These are phyloP conservation scores for Phytopythium cucurbitacearum DNA, from an alignment of 352 stramenopile genomes.

Conservation along the genomic window DNA sequence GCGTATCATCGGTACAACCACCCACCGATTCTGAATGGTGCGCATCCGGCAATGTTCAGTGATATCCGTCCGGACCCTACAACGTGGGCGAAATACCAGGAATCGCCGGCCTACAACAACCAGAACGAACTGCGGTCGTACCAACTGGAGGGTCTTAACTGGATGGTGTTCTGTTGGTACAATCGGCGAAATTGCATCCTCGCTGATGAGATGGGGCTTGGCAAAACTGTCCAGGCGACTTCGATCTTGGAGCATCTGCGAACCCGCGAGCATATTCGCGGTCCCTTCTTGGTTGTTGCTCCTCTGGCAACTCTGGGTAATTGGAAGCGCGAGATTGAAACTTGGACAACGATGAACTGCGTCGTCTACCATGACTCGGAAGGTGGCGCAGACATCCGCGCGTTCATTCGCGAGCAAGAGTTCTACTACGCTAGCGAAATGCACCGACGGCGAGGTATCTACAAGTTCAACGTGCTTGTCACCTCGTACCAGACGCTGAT, in stretches of 20 bases:
- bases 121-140: slow-evolving; percentile 96
- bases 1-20: slow-evolving; percentile 86
- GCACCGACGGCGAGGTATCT: slow-evolving; percentile 72
- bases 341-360: slow-evolving; percentile 99
- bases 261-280: slow-evolving; percentile 87
- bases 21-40: slow-evolving; percentile 78
- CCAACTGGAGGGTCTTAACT: slow-evolving; percentile 98
- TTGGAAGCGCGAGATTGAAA: slow-evolving; percentile 99
- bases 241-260: slow-evolving; percentile 95
- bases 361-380: slow-evolving; percentile 98
- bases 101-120: slow-evolving; percentile 90
- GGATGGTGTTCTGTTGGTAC: slow-evolving; percentile 98
- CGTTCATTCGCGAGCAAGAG: slow-evolving; percentile 95
- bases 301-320: slow-evolving; percentile 97
- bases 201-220: slow-evolving; percentile 87
- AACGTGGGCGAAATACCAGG: slow-evolving; percentile 86
- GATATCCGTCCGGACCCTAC: slow-evolving; percentile 74
- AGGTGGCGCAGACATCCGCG: slow-evolving; percentile 85
- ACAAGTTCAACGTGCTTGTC: slow-evolving; percentile 96
- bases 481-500: slow-evolving; percentile 97
- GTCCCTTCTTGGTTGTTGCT: slow-evolving; percentile 98
- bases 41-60: slow-evolving; percentile 76
- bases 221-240: slow-evolving; percentile 90
- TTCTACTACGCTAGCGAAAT: slow-evolving; percentile 92
- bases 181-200: slow-evolving; percentile 94